These are phyloP conservation scores for Pichia phayaonensis DNA, from an alignment of 805 yeast genomes.

Conservation along the genomic window DNA sequence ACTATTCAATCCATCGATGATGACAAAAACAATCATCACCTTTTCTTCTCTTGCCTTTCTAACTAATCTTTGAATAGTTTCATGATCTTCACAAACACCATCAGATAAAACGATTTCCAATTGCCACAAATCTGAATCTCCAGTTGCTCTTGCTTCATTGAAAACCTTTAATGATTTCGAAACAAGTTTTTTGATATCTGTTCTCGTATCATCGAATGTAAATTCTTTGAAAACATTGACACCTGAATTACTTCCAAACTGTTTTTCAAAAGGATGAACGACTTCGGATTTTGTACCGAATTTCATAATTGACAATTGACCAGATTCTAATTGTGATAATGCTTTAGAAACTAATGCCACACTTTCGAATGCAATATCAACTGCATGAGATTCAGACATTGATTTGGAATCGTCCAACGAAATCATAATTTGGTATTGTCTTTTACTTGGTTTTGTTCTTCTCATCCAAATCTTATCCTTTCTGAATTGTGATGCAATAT, in stretches of 20 bases:
- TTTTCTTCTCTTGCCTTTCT: slow-evolving; percentile 87
- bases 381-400: slow-evolving; percentile 89
- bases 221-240: slow-evolving; percentile 80
- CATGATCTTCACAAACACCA: slow-evolving; percentile 97
- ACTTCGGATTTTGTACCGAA: slow-evolving; percentile 81
- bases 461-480: slow-evolving; percentile 98
- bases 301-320: slow-evolving; percentile 81
- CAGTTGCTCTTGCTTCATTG: slow-evolving; percentile 40
- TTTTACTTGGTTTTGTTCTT: slow-evolving; percentile 93
- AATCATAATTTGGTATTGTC: slow-evolving; percentile 96
- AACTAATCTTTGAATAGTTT: slow-evolving; percentile 69
- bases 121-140: slow-evolving; percentile 74
- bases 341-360: slow-evolving; percentile 93
- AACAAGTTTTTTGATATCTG: slow-evolving; percentile 74
- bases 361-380: slow-evolving; percentile 88
- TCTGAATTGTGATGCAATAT: slow-evolving; percentile 94
- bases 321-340: slow-evolving; percentile 87
- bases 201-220: slow-evolving; percentile 79
- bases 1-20: slow-evolving; percentile 81
- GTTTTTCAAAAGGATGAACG: slow-evolving; percentile 85
- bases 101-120: slow-evolving; percentile 88
- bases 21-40: slow-evolving; percentile 90
- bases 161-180: slow-evolving; percentile 66
- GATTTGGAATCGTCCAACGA: slow-evolving; percentile 97
- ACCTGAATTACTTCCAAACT: slow-evolving; percentile 78